phyloP scores from a whole-genome alignment of 2,329 filamentous ascomycete species.

The Fusarium falciforme region DNA sequence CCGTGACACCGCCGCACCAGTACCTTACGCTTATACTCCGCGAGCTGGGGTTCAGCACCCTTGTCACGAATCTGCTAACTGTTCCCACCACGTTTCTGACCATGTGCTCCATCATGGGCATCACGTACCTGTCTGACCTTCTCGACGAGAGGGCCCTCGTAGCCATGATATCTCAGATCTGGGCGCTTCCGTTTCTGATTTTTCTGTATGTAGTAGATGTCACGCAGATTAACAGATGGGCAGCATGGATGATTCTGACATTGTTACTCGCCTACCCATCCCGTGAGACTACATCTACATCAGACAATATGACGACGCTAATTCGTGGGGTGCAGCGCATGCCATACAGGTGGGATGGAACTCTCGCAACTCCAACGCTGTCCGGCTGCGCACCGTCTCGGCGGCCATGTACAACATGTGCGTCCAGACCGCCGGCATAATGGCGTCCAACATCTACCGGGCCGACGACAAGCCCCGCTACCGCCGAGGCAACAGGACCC shows the following conservation, averaged over 20 bases:
- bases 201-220: conserved; percentile 47
- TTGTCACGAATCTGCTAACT: conserved; percentile 30
- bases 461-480: conserved; percentile 57
- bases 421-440: conserved; percentile 59
- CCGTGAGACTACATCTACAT: conserved; percentile 19
- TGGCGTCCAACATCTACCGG: conserved; percentile 60
- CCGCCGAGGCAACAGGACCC: conserved; percentile 56
- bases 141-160: conserved; percentile 46
- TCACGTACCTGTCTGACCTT: conserved; percentile 48
- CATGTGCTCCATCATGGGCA: conserved; percentile 24
- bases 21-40: conserved; percentile 59
- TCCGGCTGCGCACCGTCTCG: conserved; percentile 71
- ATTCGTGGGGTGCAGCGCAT: conserved; percentile 47
- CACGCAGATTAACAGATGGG: conserved; percentile 44
- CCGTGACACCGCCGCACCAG: conserved; percentile 51
- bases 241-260: conserved; percentile 46
- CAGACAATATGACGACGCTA: conserved; percentile 1
- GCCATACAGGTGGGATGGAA: conserved; percentile 62
- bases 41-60: conserved; percentile 22
- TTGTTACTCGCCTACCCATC: conserved; percentile 49
- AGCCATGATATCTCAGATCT: conserved; percentile 47
- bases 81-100: conserved; percentile 21
- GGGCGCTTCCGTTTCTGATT: conserved; percentile 49
- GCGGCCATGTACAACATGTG: conserved; percentile 62
- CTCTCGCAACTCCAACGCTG: conserved; percentile 69